Evolutionary conservation across 2,329 filamentous ascomycete species (phyloP).

Genomic region (Xylariaceae sp.): DNA sequence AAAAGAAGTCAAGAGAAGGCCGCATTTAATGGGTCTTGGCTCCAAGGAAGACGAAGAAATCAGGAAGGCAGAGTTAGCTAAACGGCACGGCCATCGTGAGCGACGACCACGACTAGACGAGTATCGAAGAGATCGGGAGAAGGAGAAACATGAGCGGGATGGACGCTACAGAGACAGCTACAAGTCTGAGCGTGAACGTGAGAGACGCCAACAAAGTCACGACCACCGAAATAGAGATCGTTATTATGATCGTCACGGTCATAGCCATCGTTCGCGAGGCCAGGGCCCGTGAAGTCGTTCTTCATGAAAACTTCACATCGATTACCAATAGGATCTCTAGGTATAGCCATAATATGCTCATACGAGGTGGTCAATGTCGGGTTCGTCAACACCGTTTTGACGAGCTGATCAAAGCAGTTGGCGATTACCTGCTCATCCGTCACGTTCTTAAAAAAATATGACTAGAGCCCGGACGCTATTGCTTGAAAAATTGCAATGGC

Average conservation of each 20-base stretch:
- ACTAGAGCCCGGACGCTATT: neutral
- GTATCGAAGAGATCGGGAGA: slow-evolving; percentile 55
- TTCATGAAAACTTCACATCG: neutral
- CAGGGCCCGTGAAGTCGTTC: neutral
- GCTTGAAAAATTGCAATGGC: neutral
- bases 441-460: neutral
- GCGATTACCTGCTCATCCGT: neutral
- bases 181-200: slow-evolving; percentile 54
- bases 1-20: slow-evolving; percentile 72
- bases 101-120: slow-evolving; percentile 57
- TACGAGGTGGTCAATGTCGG: neutral
- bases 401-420: neutral
- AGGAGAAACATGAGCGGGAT: slow-evolving; percentile 50
- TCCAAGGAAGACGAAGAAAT: slow-evolving; percentile 82
- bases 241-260: slow-evolving; percentile 42
- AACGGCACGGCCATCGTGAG: slow-evolving; percentile 48
- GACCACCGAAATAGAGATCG: slow-evolving; percentile 40
- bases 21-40: slow-evolving; percentile 85
- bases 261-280: slow-evolving; percentile 30
- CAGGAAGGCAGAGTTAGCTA: slow-evolving; percentile 66
- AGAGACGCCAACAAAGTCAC: slow-evolving; percentile 43
- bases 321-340: neutral
- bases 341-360: neutral
- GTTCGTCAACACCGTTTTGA: neutral
- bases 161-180: slow-evolving; percentile 52